Evolutionary conservation across 352 stramenopile genomes (phyloP).

Genomic region (Pythium rhizo-oryzae): DNA sequence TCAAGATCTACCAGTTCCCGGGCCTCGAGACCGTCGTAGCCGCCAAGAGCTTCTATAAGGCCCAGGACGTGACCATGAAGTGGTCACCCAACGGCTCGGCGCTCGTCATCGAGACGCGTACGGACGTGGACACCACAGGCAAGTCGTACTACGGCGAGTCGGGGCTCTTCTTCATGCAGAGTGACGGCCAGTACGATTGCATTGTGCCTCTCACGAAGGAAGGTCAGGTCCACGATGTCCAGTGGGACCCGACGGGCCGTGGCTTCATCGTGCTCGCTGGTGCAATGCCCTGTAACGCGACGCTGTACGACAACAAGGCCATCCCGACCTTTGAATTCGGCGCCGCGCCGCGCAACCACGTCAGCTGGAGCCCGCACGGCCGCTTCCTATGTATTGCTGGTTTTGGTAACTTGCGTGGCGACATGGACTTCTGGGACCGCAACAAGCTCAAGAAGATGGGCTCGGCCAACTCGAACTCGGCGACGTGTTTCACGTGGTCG

Average conservation of each 20-base stretch:
- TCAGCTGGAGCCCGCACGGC: slow-evolving; percentile 95
- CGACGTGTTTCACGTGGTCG: slow-evolving; percentile 90
- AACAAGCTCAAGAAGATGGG: slow-evolving; percentile 97
- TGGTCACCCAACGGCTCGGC: slow-evolving; percentile 88
- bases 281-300: slow-evolving; percentile 94
- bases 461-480: slow-evolving; percentile 81
- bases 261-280: slow-evolving; percentile 96
- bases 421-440: slow-evolving; percentile 96
- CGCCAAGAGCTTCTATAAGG: slow-evolving; percentile 92
- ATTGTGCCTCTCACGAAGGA: slow-evolving; percentile 91
- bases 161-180: slow-evolving; percentile 95
- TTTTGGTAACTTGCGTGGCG: slow-evolving; percentile 97
- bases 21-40: slow-evolving; percentile 62
- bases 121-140: slow-evolving; percentile 91
- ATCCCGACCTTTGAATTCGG: slow-evolving; percentile 97
- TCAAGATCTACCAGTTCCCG: slow-evolving; percentile 86
- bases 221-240: slow-evolving; percentile 94
- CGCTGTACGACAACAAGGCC: slow-evolving; percentile 96
- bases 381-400: slow-evolving; percentile 95
- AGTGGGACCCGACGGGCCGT: slow-evolving; percentile 92
- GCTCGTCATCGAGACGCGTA: slow-evolving; percentile 91
- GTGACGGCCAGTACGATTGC: slow-evolving; percentile 91
- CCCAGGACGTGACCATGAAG: slow-evolving; percentile 89
- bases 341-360: slow-evolving; percentile 94
- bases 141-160: slow-evolving; percentile 98